phyloP scores from a whole-genome alignment of 2,329 filamentous ascomycete species.

The Ceratocystis albifundus region DNA sequence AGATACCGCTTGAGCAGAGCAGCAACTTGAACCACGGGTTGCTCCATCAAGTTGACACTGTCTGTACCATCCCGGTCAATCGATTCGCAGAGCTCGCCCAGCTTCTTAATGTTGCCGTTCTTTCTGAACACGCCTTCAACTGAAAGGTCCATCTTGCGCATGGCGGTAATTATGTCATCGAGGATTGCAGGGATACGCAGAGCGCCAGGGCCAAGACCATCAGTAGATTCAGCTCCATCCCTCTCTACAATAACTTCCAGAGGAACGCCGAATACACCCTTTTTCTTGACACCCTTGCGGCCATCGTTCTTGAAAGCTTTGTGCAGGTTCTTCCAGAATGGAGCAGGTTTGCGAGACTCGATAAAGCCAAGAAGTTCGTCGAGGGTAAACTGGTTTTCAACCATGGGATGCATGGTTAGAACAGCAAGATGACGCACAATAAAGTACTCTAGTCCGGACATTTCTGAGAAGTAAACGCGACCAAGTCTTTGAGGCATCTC shows the following conservation, averaged over 20 bases:
- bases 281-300: conserved; percentile 69
- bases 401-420: conserved; percentile 81
- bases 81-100: conserved; percentile 72
- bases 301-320: conserved; percentile 89
- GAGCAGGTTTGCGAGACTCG: conserved; percentile 75
- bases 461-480: conserved; percentile 88
- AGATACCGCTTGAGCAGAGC: conserved; percentile 92
- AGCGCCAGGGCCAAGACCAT: conserved; percentile 85
- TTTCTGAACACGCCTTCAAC: conserved; percentile 98
- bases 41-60: conserved; percentile 71
- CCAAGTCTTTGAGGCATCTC: conserved; percentile 42
- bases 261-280: conserved; percentile 83
- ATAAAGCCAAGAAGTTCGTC: conserved; percentile 89
- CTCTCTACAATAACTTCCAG: conserved; percentile 82
- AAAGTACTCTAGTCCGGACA: conserved; percentile 92
- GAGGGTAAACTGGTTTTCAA: conserved; percentile 82
- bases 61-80: conserved; percentile 82
- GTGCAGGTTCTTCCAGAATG: conserved; percentile 96
- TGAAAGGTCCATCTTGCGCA: conserved; percentile 98
- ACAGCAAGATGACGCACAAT: conserved; percentile 93
- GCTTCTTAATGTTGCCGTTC: conserved; percentile 93
- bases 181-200: conserved; percentile 85
- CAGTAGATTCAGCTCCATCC: conserved; percentile 93
- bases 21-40: conserved; percentile 86
- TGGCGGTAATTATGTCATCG: conserved; percentile 86